Base-by-base conservation (phyloP, 768 basidiomycete genomes). In the Omphalotus guepiniiformis region DNA sequence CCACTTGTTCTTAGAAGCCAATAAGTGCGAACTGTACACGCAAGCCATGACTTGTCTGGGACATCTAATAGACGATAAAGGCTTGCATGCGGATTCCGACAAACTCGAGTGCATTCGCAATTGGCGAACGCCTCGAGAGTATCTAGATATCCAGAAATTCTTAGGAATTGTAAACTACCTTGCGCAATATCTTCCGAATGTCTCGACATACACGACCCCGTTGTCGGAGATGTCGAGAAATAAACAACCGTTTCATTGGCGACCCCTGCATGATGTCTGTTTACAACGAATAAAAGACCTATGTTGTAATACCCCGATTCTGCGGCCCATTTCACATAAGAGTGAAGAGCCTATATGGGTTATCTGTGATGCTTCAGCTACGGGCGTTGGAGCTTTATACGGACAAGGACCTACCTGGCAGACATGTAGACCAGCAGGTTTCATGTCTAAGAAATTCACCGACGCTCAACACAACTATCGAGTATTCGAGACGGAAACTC, bases 81-180 rank as follows among this genome's bases (percentile, higher is more conserved):
- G 67, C 0, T 42, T 69, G 0, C 57, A 61, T 39, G 58, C 59
- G 0, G 64, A 66, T 29, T 13, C 49, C 0, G 62, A 64, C 43
- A 68, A 67, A 48, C 48, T 68, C 47, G 45, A 29, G 5, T 23
- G 41, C 8, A 54, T 68, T 6, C 16, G 55, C 0, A 39, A 59
- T 3, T 68, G 63, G 65, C 25, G 44, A 16, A 52, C 47, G 2
- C 63, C 60, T 1, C 15, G 52, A 3, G 38, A 35, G 3, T 57
- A 55, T 15, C 37, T 56, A 18, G 59, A 63, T 1, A 49, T 68
- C 0, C 57, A 62, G 35, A 34, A 54, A 13, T 68, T 68, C 42
- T 49, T 66, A 1, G 62, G 65, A 6, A 52, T 65, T 0, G 58
- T 64, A 2, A 44, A 65, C n/a, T 66, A 66, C 34, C 22, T 67